phyloP scores from a whole-genome alignment of 495 filamentous ascomycete species.

The Daldinia caldariorum region DNA sequence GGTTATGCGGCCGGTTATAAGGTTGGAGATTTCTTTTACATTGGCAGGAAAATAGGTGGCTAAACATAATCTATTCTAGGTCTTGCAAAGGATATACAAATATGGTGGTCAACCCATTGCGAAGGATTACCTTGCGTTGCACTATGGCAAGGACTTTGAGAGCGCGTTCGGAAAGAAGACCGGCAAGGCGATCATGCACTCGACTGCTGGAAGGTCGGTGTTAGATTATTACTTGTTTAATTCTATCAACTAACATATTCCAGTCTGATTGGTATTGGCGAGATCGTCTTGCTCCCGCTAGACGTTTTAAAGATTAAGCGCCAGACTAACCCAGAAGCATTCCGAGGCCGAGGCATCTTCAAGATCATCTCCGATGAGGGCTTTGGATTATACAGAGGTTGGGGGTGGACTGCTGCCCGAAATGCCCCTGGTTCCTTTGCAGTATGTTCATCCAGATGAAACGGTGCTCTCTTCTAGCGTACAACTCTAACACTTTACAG shows the following conservation, averaged over 20 bases:
- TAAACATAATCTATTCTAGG: conserved; percentile 51
- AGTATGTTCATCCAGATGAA: conserved; percentile 61
- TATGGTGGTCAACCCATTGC: conserved; percentile 98
- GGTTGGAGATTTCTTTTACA: conserved; percentile 57
- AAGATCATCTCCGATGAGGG: conserved; percentile 93
- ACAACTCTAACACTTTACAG: conserved; percentile 55
- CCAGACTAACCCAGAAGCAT: conserved; percentile 98
- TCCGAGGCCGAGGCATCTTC: conserved; percentile 90
- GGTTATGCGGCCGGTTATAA: conserved; percentile 99
- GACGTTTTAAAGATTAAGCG: conserved; percentile 99
- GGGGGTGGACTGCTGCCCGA: conserved; percentile 96
- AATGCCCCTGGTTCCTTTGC: conserved; percentile 98
- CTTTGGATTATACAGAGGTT: conserved; percentile 93
- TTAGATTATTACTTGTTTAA: not conserved
- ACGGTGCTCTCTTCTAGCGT: not conserved
- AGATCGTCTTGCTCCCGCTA: conserved; percentile 92
- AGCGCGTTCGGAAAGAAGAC: conserved; percentile 91
- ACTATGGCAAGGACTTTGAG: conserved; percentile 87
- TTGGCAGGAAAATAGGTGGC: not conserved
- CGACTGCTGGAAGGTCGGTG: conserved; percentile 85
- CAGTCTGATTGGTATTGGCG: conserved; percentile 94
- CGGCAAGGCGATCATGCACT: conserved; percentile 98
- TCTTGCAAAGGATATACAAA: conserved; percentile 97
- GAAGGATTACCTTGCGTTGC: conserved; percentile 84
- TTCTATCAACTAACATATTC: conserved; percentile 28